Evolutionary conservation across 352 stramenopile species (phyloP).

Genomic region (Pythium angustatum): DNA sequence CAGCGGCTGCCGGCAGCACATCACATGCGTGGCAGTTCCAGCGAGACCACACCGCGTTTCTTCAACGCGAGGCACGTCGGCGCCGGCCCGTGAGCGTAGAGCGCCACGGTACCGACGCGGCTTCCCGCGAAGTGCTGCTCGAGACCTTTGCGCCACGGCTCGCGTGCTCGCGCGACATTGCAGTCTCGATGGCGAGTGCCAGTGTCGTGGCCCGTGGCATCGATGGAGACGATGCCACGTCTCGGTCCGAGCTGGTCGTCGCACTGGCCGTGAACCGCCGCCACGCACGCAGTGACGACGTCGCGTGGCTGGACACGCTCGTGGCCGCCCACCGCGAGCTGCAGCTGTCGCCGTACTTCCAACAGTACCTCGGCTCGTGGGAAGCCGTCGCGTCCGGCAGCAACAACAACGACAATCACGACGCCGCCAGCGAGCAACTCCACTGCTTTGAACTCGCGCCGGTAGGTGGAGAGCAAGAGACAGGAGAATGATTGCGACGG

Average conservation of each 20-base stretch:
- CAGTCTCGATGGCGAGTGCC: conserved; percentile 9
- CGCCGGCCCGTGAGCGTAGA: conserved; percentile 13
- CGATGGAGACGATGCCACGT: no score
- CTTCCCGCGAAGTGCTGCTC: conserved; percentile 8
- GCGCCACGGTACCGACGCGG: conserved; percentile 6
- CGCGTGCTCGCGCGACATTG: neutral
- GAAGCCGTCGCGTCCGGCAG: neutral
- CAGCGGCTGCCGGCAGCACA: neutral
- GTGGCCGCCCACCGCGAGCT: conserved; percentile 19
- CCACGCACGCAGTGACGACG: neutral
- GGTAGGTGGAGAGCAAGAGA: no score
- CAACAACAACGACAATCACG: neutral
- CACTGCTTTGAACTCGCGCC: conserved; percentile 31
- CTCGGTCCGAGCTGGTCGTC: conserved; percentile 22
- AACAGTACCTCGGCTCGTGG: conserved; percentile 24
- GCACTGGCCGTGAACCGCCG: conserved; percentile 9
- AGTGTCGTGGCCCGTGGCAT: no score
- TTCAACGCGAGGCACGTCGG: conserved; percentile 19
- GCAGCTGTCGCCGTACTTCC: conserved; percentile 28
- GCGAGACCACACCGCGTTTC: conserved; percentile 9
- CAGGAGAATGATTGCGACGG: no score
- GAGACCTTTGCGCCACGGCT: conserved; percentile 15
- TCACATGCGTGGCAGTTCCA: conserved; percentile 26
- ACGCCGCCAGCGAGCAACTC: conserved; percentile 12
- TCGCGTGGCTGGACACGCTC: conserved; percentile 12